Evolutionary conservation across 495 filamentous ascomycete species (phyloP).

Genomic region (Penicillium cosmopolitanum): DNA sequence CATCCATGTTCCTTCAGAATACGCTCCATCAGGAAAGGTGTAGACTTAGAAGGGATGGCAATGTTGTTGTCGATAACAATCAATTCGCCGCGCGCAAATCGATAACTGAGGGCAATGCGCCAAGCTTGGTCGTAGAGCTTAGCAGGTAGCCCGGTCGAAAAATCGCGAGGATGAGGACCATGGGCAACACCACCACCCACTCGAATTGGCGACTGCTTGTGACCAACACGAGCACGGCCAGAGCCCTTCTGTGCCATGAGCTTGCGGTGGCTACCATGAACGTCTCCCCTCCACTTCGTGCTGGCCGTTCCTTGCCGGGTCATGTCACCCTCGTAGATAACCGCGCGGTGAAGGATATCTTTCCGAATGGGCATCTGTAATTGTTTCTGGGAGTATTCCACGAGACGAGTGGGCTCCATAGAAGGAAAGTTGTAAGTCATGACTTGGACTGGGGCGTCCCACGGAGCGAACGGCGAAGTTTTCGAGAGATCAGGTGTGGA

Average conservation of each 20-base stretch:
- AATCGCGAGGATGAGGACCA: slow-evolving; percentile 88
- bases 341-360: slow-evolving; percentile 90
- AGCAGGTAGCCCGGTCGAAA: slow-evolving; percentile 75
- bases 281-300: slow-evolving; percentile 81
- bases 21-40: slow-evolving; percentile 60
- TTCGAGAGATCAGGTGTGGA: slow-evolving; percentile 43
- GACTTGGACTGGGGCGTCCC: slow-evolving; percentile 60
- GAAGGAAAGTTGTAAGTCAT: slow-evolving; percentile 90
- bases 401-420: slow-evolving; percentile 81
- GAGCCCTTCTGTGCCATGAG: slow-evolving; percentile 82
- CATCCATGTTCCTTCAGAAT: slow-evolving; percentile 74
- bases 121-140: slow-evolving; percentile 97
- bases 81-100: slow-evolving; percentile 84
- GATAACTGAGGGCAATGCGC: slow-evolving; percentile 91
- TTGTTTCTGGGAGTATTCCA: slow-evolving; percentile 77
- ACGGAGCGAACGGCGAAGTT: slow-evolving; percentile 35
- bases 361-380: slow-evolving; percentile 83
- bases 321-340: slow-evolving; percentile 89
- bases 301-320: slow-evolving; percentile 86
- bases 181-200: slow-evolving; percentile 83
- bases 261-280: slow-evolving; percentile 80
- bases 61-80: slow-evolving; percentile 76
- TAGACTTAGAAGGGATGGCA: slow-evolving; percentile 59
- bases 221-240: slow-evolving; percentile 77
- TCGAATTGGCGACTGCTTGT: slow-evolving; percentile 80